Evolutionary conservation across 768 basidiomycete genomes (phyloP), one percentile per base, ranked within the genome.

Genomic region (Suillus bovinus): DNA sequence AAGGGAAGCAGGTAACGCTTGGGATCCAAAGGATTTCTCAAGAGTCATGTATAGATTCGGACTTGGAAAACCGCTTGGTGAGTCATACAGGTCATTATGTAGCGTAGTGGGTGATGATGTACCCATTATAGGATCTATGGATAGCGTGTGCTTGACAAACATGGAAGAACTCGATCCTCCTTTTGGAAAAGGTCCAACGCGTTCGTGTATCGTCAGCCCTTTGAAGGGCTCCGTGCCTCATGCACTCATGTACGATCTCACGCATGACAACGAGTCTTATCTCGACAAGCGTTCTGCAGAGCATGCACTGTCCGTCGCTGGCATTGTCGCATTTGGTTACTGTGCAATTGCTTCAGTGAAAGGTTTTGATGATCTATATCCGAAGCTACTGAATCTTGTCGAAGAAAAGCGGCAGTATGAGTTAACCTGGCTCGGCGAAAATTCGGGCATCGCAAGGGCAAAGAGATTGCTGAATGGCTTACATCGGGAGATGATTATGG

Each of bases 291-390:
- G 94, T 41, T 90, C 91, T 1, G 93, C 96, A 8, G 94, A 99
- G 74, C 95, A 99, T 74, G 91, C 94, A 0, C 84, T 99, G n/a
- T 89, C 94, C 9, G 94, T 93, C 0, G 97, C 93, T 3, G 93
- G 94, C 24, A 80, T 99, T n/a, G 90, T 91, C 20, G 86, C 96
- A 0, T 99, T 99, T 77, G 90, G 91, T 39, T 87, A 86, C 68
- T 91, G 86, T 27, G 97, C 91, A 5, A 84, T 93, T 61, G 97
- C 95, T 2, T 95, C 93, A 17, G 94, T 95, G 67, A 97, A 98
- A 75, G 97, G 96, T 22, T 97, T 96, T 71, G 97, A 99, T 69
- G 97, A 99, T 67, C 76, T 99, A 24, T 98, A 99, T 71, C 96
- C 96, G 4, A 96, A 94, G 72, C 76, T 96, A n/a, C 76, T 99